Base-by-base conservation (phyloP, 2,329 filamentous ascomycete genomes). In the Stemphylium beticola region DNA sequence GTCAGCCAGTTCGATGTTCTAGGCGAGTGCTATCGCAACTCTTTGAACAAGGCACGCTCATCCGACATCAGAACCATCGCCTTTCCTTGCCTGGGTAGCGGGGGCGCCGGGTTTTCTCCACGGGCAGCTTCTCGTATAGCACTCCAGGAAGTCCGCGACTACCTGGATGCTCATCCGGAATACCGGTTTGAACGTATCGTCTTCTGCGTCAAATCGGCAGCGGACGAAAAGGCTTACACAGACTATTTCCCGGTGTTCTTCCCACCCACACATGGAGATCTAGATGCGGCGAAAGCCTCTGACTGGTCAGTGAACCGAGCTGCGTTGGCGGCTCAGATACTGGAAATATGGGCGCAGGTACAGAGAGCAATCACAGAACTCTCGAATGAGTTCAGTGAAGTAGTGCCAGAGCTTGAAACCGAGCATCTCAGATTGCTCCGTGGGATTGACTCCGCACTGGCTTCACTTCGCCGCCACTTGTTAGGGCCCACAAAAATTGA, bases 61-160 rank as follows among this genome's bases (percentile, higher is more conserved):
- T 42, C 63, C 12, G 48, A 56, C 1, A 42, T 74, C 37, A 70
- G 67, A 32, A 72, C 65, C 1, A 55, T 76, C 11, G 74, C 71
- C 0, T 75, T 76, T 50, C 73, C 73, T 18, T 69, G 67, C 38
- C 37, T 76, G 2, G 70, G 65, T 14, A 61, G 66, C 9, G 72
- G 73, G 10, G 71, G 71, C 5, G 63, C 62, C 33, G 69, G 67
- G 0, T 73, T 74, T 39, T 67, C 71, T n/a, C 45, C 67, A 29
- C 57, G 65, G 10, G 54, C 67, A 4, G 73, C 74, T 24, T 69
- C 72, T 18, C 60, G 66, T 31, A 65, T 73, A 45, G 72, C 70
- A 15, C 61, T 76, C 2, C 64, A 70, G 45, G 69, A 72, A 45
- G 60, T 72, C 1, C 64, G 74, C 32, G 67, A 69, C 7, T 73